Base-by-base conservation (phyloP, 768 basidiomycete species). In the Obba rivulosa region DNA sequence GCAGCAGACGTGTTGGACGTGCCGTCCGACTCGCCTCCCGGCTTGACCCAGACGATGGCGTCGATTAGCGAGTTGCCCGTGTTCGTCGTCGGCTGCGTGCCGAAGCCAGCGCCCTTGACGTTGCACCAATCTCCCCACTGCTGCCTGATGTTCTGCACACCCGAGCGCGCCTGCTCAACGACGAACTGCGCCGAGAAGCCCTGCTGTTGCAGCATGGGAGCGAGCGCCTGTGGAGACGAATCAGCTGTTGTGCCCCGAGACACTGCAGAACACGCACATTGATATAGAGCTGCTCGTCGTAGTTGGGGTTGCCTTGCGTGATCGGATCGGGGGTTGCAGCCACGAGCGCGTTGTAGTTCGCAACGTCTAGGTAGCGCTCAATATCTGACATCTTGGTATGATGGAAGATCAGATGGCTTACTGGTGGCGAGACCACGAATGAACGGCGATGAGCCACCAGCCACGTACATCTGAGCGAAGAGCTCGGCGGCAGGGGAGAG, bases 41-140 rank as follows among this genome's bases (percentile, higher is more conserved):
- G 80, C 69, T 83, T 83, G 55, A 79, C 73, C 80, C 80, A 83
- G 51, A 80, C 78, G 58, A 82, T 76, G 41, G 80, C 66, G 58
- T 83, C 81, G 51, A 82, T 77, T 55, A 75, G 67, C 42, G 69
- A 62, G 39, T 71, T 73, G 34, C 77, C 76, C 18, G 80, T 81
- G 71, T 66, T 75, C 46, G 68, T 68, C 34, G 81, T 81, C 25
- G 80, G 80, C 46, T 69, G 79, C 39, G 67, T 73, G 48, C 81
- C 81, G 62, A 81, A 83, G 49, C 81, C 82, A 46, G 81, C 76
- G 55, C 74, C 73, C 57, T 75, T 74, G 60, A 84, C 77, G 61
- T 84, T 84, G 73, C 81, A 81, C 65, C 66, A 84, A 67, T 83
- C 77, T 55, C 80, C 81, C 80, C 81, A 82, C 53, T 68, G 62